Evolutionary conservation across 495 filamentous ascomycete species (phyloP).

Genomic region (Pyrenula massariospora): DNA sequence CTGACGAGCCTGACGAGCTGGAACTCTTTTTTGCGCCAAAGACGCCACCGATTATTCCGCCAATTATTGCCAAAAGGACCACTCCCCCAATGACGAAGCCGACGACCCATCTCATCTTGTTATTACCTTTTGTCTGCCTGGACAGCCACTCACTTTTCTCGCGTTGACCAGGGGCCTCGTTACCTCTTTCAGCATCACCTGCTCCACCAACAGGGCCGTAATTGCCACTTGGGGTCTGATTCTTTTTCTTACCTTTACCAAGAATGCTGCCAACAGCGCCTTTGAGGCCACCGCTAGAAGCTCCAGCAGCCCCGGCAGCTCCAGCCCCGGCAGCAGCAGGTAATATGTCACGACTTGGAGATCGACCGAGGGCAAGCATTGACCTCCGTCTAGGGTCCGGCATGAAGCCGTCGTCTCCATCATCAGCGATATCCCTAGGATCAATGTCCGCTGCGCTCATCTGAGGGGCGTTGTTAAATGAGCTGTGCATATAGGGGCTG

Average conservation of each 20-base stretch:
- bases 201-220: slow-evolving; percentile 45
- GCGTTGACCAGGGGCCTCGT: neutral
- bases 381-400: slow-evolving; percentile 30
- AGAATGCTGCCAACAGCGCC: slow-evolving; percentile 22
- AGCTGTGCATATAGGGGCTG: slow-evolving; percentile 48
- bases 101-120: slow-evolving; percentile 62
- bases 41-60: slow-evolving; percentile 68
- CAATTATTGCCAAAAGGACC: slow-evolving; percentile 58
- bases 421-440: slow-evolving; percentile 70
- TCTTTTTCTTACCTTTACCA: slow-evolving; percentile 17
- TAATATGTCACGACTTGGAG: slow-evolving; percentile 15
- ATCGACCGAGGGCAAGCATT: slow-evolving; percentile 38
- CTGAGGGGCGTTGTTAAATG: slow-evolving; percentile 41
- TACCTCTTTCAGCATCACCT: slow-evolving; percentile 14
- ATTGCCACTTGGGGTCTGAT: slow-evolving; percentile 17
- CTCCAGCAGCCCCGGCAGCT: slow-evolving; percentile 42
- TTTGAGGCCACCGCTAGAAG: slow-evolving; percentile 33
- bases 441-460: slow-evolving; percentile 48
- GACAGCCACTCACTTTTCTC: slow-evolving; percentile 49
- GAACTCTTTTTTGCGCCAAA: slow-evolving; percentile 34
- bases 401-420: slow-evolving; percentile 68
- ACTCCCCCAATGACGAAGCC: slow-evolving; percentile 46
- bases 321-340: slow-evolving; percentile 27
- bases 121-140: slow-evolving; percentile 46
- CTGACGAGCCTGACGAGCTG: neutral